Conservation (phyloP, 495 filamentous ascomycete genomes). For the Annulohypoxylon stygium region DNA sequence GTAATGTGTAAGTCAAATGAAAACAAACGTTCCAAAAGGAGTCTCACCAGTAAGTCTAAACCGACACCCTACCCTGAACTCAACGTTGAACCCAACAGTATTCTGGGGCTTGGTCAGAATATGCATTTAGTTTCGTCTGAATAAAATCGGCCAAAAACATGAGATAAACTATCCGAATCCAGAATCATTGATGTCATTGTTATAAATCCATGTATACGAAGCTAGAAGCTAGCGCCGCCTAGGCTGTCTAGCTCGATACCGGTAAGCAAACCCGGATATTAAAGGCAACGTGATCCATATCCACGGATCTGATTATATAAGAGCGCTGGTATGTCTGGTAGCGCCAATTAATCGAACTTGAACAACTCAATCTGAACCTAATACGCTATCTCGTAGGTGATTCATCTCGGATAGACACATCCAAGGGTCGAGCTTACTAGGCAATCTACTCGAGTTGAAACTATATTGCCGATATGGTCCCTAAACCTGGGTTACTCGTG, state of each 20-base stretch:
- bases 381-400: background rate
- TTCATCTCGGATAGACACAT: slow-evolving; percentile 13
- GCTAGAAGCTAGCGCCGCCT: slow-evolving; percentile 11
- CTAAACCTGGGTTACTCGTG: background rate
- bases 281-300: background rate
- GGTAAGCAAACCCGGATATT: background rate
- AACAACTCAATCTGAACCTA: background rate
- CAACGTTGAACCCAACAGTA: background rate
- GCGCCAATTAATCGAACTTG: background rate
- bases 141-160: background rate
- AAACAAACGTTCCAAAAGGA: background rate
- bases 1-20: too few species aligned
- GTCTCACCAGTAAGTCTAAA: background rate
- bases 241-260: slow-evolving; percentile 1
- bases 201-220: background rate
- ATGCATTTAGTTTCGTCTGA: background rate
- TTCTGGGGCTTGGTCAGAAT: background rate
- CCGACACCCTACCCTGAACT: background rate
- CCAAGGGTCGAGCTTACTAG: background rate
- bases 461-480: background rate
- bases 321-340: background rate
- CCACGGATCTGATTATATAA: background rate
- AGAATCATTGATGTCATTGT: slow-evolving; percentile 12
- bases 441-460: background rate
- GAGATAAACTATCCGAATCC: background rate